A percentile compares a stretch with the other conserved stretches of the same genome.
phyloP scores from a whole-genome alignment of 139 green algal species.

The Picochlorum sp. region DNA sequence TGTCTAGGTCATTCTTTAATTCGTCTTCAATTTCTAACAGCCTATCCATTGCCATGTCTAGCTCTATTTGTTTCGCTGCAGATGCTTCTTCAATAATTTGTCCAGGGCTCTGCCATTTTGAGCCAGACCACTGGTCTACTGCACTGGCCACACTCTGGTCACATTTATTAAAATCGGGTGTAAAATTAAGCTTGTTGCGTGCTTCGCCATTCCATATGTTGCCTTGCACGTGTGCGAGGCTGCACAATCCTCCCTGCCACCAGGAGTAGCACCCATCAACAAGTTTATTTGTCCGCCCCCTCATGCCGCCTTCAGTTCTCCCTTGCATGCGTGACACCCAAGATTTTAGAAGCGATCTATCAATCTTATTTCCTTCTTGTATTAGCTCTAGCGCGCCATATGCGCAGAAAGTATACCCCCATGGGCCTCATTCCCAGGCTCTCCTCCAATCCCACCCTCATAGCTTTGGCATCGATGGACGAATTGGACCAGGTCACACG shows the following conservation, averaged over 20 bases:
- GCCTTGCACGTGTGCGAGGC: conserved; percentile 43
- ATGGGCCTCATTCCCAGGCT: conserved; percentile 94
- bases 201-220: not conserved
- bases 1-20: too few species aligned
- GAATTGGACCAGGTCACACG: conserved; percentile 50
- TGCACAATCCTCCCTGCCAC: conserved; percentile 78
- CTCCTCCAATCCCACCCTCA: conserved; percentile 89
- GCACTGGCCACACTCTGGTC: too few species aligned
- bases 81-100: too few species aligned
- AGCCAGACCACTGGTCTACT: too few species aligned
- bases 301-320: conserved; percentile 86
- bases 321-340: conserved; percentile 72
- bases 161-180: too few species aligned
- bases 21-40: too few species aligned
- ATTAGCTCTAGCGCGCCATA: conserved; percentile 67
- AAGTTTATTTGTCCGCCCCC: conserved; percentile 97
- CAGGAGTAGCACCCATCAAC: conserved; percentile 97
- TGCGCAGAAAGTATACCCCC: conserved; percentile 97
- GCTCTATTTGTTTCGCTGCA: too few species aligned
- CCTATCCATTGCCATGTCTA: too few species aligned
- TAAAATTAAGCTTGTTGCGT: too few species aligned
- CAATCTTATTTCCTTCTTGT: conserved; percentile 36
- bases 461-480: conserved; percentile 67
- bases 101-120: too few species aligned
- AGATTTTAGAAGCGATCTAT: conserved; percentile 55